Conservation (phyloP, 495 filamentous ascomycete genomes). For the Articulospora tetracladia region DNA sequence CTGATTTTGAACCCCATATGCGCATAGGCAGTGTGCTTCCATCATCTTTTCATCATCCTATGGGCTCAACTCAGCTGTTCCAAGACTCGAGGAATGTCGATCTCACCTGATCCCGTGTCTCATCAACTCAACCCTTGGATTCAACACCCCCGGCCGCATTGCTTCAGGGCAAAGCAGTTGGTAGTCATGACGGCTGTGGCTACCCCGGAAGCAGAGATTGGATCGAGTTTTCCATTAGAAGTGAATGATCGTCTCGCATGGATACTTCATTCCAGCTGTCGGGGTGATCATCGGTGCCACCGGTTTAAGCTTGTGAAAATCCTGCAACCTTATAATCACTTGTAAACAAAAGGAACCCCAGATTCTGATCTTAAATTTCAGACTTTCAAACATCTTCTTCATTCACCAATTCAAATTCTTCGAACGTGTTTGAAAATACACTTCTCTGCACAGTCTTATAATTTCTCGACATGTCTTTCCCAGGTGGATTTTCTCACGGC, state of each 20-base stretch:
- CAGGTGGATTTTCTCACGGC: slow-evolving; percentile 3
- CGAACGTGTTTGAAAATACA: not conserved
- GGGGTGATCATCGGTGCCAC: not conserved
- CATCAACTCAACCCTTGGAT: too few relatives aligned
- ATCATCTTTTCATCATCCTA: too few relatives aligned
- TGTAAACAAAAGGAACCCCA: not conserved
- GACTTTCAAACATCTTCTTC: too few relatives aligned
- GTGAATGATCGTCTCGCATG: not conserved
- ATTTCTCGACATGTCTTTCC: slow-evolving; percentile 4
- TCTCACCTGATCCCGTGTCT: too few relatives aligned
- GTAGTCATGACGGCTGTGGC: slow-evolving; percentile 1
- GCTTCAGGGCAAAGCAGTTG: not conserved
- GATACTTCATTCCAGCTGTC: not conserved
- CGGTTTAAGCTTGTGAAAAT: not conserved
- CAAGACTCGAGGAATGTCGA: too few relatives aligned
- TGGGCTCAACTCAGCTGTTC: too few relatives aligned
- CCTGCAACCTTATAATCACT: not conserved
- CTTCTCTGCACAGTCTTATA: not conserved
- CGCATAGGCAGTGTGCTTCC: not conserved
- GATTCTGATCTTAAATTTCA: too few relatives aligned
- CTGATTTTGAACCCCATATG: not conserved
- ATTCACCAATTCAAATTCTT: too few relatives aligned
- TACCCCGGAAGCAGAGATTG: not conserved
- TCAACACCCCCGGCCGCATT: not conserved
- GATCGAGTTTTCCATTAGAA: not conserved